Evolutionary conservation across 208 protist species (phyloP), one percentile per base, ranked within the genome.

Genomic region (Crithidia bombi): DNA sequence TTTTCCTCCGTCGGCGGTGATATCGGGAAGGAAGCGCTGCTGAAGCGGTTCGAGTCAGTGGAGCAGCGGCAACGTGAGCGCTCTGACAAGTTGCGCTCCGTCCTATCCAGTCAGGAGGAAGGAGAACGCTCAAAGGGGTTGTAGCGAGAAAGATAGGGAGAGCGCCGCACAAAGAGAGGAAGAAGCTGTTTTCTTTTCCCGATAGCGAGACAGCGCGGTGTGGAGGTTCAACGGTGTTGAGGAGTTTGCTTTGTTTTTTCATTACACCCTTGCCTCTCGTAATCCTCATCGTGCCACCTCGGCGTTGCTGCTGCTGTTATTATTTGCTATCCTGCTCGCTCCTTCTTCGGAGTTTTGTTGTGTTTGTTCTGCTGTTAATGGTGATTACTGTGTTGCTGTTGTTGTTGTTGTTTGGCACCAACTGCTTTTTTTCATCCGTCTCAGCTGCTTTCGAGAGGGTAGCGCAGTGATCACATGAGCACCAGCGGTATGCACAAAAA

Each of bases 31-130:
- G 70, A 76, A 14, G 62, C 62, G 46, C 55, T 76, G 55, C 57
- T 76, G 47, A 76, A 70, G 56, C 56, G 59, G 12, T 76, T 76
- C 26, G 70, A 69, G 36, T 66, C 70, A 12, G 63, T 76, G 21
- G 70, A 76, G 63, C 63, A 70, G 57, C 80, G 80, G 3, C 84
- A 89, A 69, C 76, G 80, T 21, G 78, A 89, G 41, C 80, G 84
- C 35, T 77, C 78, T 25, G 84, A 86, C 59, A 79, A 89, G 51
- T 65, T 77, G 36, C 73, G 80, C 32, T 75, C 72, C 33, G 73
- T 70, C 2, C 68, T 89, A 14, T 49, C 62, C 2, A 39, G 26
- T 7, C 19, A 30, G 19, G 70, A 65, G 1, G 52, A 51, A 17
- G 58, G 44, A 7, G 41, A 41, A 6, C 41, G 43, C 57, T 32